A percentile compares a stretch with the other conserved stretches of the same genome.
phyloP scores from a whole-genome alignment of 106 monocot genomes.

The Apostasia ramifera region DNA sequence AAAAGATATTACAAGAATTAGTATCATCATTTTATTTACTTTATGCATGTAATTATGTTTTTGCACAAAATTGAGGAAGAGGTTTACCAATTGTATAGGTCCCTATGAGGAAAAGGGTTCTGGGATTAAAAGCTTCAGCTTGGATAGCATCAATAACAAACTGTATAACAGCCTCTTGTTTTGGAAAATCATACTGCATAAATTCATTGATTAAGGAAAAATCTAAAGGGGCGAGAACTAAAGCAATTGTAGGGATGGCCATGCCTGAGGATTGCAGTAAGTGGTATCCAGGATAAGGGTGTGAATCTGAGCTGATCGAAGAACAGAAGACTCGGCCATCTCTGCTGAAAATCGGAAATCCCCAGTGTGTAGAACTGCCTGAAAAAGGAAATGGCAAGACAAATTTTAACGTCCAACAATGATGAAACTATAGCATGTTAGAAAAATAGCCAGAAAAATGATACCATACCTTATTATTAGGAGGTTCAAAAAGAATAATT shows the following conservation, averaged over 20 bases:
- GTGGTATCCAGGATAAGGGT: conserved; percentile 95
- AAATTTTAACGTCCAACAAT: not conserved
- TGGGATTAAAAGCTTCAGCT: conserved; percentile 96
- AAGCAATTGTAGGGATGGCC: conserved; percentile 5
- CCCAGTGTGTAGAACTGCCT: conserved; percentile 93
- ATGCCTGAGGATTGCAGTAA: conserved; percentile 89
- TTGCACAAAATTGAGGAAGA: not conserved
- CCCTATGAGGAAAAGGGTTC: conserved; percentile 89
- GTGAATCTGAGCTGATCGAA: conserved; percentile 53
- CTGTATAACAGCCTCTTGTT: conserved; percentile 85
- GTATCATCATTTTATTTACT: not conserved
- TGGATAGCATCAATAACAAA: conserved; percentile 98
- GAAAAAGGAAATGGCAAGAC: not conserved
- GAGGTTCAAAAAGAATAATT: conserved; percentile 89
- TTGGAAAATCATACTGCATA: conserved; percentile 94
- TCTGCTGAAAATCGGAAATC: conserved; percentile 91
- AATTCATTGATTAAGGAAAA: not conserved
- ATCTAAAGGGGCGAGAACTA: not conserved
- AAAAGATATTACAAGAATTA: not conserved
- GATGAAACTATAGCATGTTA: not conserved
- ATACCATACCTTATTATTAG: conserved; percentile 73
- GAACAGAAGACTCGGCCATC: conserved; percentile 51
- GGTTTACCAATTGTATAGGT: conserved; percentile 87
- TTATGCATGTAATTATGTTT: not conserved
- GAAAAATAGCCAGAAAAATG: not conserved